Conservation (phyloP, 345 rosid species). For the Erysimum cheiranthoides region DNA sequence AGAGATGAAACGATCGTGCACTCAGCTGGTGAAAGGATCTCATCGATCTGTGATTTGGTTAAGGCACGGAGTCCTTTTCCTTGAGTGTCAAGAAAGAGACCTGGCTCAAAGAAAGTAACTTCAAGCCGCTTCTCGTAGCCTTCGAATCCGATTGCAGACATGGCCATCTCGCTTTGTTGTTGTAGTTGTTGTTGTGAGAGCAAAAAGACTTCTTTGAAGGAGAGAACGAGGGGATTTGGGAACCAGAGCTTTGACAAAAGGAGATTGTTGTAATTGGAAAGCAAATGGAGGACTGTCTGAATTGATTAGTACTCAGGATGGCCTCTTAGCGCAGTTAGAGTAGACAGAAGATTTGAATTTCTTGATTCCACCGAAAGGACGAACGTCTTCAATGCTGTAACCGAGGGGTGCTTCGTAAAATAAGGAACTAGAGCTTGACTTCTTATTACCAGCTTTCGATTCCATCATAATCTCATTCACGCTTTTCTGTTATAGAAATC, state of each 20-base stretch:
- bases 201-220: neutral
- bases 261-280: neutral
- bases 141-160: conserved; percentile 72
- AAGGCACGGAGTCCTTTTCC: conserved; percentile 63
- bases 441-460: conserved; percentile 70
- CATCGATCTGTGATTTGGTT: conserved; percentile 59
- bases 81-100: conserved; percentile 56
- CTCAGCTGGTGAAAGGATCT: conserved; percentile 62
- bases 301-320: conserved; percentile 63
- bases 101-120: conserved; percentile 58
- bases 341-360: conserved; percentile 89
- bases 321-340: conserved; percentile 84
- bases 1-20: conserved; percentile 75
- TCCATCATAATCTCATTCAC: conserved; percentile 83
- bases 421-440: conserved; percentile 46
- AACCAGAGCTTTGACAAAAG: conserved; percentile 20
- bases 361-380: conserved; percentile 84
- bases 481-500: conserved; percentile 26
- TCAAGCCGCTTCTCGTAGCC: conserved; percentile 84
- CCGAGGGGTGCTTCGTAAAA: conserved; percentile 84
- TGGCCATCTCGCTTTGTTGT: conserved; percentile 41
- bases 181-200: conserved; percentile 19
- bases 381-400: conserved; percentile 90
- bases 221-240: conserved; percentile 29
- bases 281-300: neutral